A percentile compares a stretch with the other conserved stretches of the same genome.
Evolutionary conservation across 306 rosid genomes (phyloP).

Genomic region (Neltuma alba): DNA sequence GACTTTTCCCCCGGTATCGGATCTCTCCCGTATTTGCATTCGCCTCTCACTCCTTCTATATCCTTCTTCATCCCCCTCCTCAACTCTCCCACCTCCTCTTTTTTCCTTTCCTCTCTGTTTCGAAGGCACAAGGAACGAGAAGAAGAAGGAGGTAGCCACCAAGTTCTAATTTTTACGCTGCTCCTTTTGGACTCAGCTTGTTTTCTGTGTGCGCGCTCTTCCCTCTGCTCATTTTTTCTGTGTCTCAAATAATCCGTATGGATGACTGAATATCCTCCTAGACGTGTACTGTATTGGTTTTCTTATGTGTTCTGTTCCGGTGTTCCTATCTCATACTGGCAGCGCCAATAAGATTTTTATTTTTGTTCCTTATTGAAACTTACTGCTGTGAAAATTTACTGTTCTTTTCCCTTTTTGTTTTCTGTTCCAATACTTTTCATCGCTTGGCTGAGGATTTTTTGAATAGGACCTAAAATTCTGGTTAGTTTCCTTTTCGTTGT

Average conservation of each 20-base stretch:
- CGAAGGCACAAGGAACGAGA: conserved; percentile 15
- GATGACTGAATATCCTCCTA: background rate
- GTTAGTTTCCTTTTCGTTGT: background rate
- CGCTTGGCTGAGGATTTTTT: background rate
- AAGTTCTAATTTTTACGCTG: background rate
- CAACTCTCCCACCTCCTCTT: background rate
- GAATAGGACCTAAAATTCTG: background rate
- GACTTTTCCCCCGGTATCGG: conserved; percentile 38
- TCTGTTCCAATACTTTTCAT: background rate
- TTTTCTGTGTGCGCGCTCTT: background rate
- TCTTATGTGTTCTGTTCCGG: background rate
- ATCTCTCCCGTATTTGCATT: conserved; percentile 43
- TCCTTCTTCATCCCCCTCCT: background rate
- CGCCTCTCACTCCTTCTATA: background rate
- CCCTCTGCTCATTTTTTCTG: background rate
- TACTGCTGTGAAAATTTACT: background rate
- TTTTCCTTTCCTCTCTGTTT: conserved; percentile 15
- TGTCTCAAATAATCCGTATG: background rate
- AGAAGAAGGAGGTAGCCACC: conserved; percentile 33
- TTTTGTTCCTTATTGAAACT: background rate
- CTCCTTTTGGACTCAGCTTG: background rate
- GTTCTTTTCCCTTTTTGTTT: background rate
- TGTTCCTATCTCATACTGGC: too few relatives aligned
- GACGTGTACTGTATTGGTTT: background rate
- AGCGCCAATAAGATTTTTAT: background rate